Evolutionary conservation across 805 yeast species (phyloP), one percentile per base, ranked within the genome.

Genomic region (Yarrowia sp.): DNA sequence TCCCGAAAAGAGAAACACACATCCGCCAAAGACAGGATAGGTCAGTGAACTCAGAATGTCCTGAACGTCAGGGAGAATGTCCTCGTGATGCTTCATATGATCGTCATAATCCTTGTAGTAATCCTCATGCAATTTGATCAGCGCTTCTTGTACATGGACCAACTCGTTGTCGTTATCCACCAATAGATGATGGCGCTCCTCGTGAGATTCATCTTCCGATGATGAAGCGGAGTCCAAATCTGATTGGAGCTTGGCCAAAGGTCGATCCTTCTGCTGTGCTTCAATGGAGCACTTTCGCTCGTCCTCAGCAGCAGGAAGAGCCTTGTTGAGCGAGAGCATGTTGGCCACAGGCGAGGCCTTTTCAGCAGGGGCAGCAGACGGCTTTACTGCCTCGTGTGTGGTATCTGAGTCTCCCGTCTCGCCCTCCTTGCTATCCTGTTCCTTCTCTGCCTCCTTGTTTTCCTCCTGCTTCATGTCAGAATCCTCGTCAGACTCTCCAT

Each of bases 91-190:
- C 24, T 22, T 35, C 4, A 41, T 40, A 2, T 56, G 43, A 17
- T 72, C 69, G 2, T 80, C 83, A 36, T 81, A 77, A 48, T 78
- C 77, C 24, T 77, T 74, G 72, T 87, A 95, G 74, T 86, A 95
- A 67, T 82, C 82, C 14, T 77, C 68, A 73, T 93, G 97, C 40
- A 95, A 84, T 17, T 80, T 78, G 9, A 77, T 71, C 63, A 95
- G 77, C 0, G 89, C 90, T 38, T 77, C 80, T 21, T 87, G 86
- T 11, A 95, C 76, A 8, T 84, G 81, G 21, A 69, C 74, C 38
- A 95, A 80, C 72, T 95, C 98, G 54, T 81, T 83, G 72, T 92
- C 98, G 70, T 90, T 93, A 71, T 92, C 96, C 61, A 78, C 82
- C 41, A 90, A 76, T 36, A 92, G 76, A 68, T 86, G 82, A 7